Conservation (phyloP, 2,329 filamentous ascomycete genomes). For the Penicillium crustosum region DNA sequence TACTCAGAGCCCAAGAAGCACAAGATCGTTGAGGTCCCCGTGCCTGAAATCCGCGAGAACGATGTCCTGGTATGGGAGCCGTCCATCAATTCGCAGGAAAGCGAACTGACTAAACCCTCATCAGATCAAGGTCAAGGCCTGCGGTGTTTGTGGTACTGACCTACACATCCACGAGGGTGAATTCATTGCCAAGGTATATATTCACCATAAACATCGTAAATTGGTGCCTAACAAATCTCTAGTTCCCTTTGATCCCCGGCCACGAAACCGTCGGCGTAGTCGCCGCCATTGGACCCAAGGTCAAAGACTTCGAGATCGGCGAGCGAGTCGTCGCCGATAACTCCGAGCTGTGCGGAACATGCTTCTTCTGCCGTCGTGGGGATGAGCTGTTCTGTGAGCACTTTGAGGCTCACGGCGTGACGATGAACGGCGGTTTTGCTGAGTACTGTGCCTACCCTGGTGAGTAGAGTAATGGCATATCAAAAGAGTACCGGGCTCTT, state of each 20-base stretch:
- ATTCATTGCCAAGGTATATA: slow-evolving; percentile 56
- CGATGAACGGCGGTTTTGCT: slow-evolving; percentile 68
- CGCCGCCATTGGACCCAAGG: slow-evolving; percentile 58
- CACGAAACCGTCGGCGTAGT: slow-evolving; percentile 68
- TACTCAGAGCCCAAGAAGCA: slow-evolving; percentile 17
- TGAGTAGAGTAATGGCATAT: slow-evolving; percentile 15
- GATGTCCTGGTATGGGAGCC: slow-evolving; percentile 16
- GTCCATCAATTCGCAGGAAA: not conserved
- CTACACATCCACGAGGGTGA: slow-evolving; percentile 62
- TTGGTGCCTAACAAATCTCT: slow-evolving; percentile 2
- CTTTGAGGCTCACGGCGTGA: slow-evolving; percentile 60
- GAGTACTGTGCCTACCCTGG: slow-evolving; percentile 62
- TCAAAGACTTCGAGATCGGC: slow-evolving; percentile 60
- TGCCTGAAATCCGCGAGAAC: slow-evolving; percentile 18
- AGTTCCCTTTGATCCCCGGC: slow-evolving; percentile 66
- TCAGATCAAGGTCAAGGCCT: slow-evolving; percentile 61
- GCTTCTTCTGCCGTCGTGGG: slow-evolving; percentile 70
- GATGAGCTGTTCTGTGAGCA: slow-evolving; percentile 68
- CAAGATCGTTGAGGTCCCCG: slow-evolving; percentile 15
- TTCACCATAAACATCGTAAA: not conserved
- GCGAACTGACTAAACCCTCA: not conserved
- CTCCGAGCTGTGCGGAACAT: slow-evolving; percentile 65
- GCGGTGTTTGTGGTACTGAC: slow-evolving; percentile 61
- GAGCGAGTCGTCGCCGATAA: slow-evolving; percentile 60
- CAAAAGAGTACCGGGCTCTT: not conserved